A percentile compares a stretch with the other conserved stretches of the same genome.
Conservation (phyloP, 2,329 filamentous ascomycete species). For the Fusarium nurragi region DNA sequence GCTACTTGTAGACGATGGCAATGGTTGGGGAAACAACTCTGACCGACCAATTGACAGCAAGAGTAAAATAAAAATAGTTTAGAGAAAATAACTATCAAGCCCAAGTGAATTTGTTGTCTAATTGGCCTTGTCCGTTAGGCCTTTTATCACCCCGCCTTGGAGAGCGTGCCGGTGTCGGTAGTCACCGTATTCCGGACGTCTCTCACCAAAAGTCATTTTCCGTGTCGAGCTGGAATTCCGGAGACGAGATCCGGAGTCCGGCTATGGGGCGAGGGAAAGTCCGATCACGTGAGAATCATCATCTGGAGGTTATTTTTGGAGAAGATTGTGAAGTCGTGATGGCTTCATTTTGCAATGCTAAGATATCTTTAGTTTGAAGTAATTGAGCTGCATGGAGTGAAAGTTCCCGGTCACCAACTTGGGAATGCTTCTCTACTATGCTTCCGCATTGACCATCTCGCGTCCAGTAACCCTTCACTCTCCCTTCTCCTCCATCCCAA, state of each 20-base stretch:
- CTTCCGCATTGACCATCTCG: constrained; percentile 1
- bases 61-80: neutral
- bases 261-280: neutral
- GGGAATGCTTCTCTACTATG: neutral
- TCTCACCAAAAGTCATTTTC: constrained; percentile 28
- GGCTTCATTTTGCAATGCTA: neutral
- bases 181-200: constrained; percentile 24
- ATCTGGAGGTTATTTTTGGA: neutral
- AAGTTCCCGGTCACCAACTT: neutral
- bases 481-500: neutral
- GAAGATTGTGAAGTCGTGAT: constrained; percentile 1
- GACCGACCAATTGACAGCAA: constrained; percentile 17
- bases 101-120: constrained; percentile 6
- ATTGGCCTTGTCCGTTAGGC: constrained; percentile 15
- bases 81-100: neutral
- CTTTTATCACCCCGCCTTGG: constrained; percentile 34
- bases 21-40: neutral
- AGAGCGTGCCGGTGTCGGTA: constrained; percentile 33
- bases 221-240: constrained; percentile 31
- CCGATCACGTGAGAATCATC: constrained; percentile 25
- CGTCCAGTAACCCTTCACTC: neutral
- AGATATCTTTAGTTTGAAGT: neutral
- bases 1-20: constrained; percentile 17
- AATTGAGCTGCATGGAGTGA: neutral
- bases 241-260: constrained; percentile 25